Conservation (phyloP, 2,329 filamentous ascomycete species). For the Xylariaceae sp. region DNA sequence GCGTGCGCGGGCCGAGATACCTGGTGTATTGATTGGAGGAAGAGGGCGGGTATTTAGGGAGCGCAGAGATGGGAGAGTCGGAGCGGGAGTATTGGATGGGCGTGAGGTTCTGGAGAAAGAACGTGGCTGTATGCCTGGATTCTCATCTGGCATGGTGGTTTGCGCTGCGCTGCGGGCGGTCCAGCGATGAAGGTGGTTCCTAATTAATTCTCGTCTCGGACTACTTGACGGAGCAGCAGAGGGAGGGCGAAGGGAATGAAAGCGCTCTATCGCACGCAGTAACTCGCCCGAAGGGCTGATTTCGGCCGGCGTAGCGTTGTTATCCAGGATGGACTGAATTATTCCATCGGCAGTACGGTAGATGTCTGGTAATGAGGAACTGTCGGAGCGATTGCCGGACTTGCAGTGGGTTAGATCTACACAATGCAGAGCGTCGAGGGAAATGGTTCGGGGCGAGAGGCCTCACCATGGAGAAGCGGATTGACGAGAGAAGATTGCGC, state of each 20-base stretch:
- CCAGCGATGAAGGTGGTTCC: slow-evolving; percentile 20
- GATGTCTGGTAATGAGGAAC: slow-evolving; percentile 20
- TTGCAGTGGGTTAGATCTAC: slow-evolving; percentile 17
- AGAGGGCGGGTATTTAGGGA: slow-evolving; percentile 30
- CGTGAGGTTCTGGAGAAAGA: too few species aligned
- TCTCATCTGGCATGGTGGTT: too few species aligned
- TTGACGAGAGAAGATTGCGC: slow-evolving; percentile 10
- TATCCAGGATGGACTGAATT: slow-evolving; percentile 38
- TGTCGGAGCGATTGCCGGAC: slow-evolving; percentile 30
- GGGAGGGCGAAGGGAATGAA: slow-evolving; percentile 27
- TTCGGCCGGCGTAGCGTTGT: slow-evolving; percentile 32
- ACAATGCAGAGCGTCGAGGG: not conserved
- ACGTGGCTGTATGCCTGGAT: too few species aligned
- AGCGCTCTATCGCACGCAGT: slow-evolving; percentile 40
- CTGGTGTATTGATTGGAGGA: slow-evolving; percentile 18
- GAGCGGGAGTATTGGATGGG: slow-evolving; percentile 7
- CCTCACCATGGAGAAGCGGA: slow-evolving; percentile 33
- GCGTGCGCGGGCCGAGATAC: slow-evolving; percentile 19
- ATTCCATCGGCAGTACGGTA: slow-evolving; percentile 31
- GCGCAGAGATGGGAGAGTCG: slow-evolving; percentile 36
- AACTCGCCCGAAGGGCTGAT: slow-evolving; percentile 42
- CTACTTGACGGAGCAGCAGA: slow-evolving; percentile 33
- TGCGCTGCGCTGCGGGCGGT: too few species aligned
- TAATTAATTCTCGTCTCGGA: slow-evolving; percentile 20
- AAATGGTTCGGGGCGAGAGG: not conserved